phyloP scores from a whole-genome alignment of 805 yeast genomes.

The Candida rishiriensis region DNA sequence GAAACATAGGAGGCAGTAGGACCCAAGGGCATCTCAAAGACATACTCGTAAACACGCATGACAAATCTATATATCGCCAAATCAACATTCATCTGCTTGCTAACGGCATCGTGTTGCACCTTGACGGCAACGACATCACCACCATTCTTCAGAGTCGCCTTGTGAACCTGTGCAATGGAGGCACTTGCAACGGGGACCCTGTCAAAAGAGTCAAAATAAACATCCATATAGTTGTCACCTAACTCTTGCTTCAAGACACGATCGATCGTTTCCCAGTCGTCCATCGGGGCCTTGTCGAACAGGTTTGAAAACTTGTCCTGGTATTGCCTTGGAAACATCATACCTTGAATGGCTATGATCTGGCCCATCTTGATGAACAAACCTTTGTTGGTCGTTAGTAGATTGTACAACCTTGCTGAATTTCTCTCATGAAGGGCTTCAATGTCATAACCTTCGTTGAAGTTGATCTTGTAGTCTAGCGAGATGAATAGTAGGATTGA shows the following conservation, averaged over 20 bases:
- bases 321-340: slow-evolving; percentile 60
- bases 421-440: slow-evolving; percentile 55
- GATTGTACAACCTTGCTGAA: slow-evolving; percentile 44
- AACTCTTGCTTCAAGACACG: slow-evolving; percentile 34
- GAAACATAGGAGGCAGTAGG: slow-evolving; percentile 54
- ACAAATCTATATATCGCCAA: slow-evolving; percentile 50
- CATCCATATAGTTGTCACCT: slow-evolving; percentile 38
- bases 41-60: slow-evolving; percentile 48
- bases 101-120: slow-evolving; percentile 61
- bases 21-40: slow-evolving; percentile 62
- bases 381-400: slow-evolving; percentile 47
- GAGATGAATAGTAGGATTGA: slow-evolving; percentile 48
- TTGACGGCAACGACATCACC: slow-evolving; percentile 60
- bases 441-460: slow-evolving; percentile 41
- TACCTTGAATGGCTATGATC: slow-evolving; percentile 72
- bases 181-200: slow-evolving; percentile 69
- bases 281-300: slow-evolving; percentile 67
- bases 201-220: slow-evolving; percentile 42
- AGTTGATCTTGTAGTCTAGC: slow-evolving; percentile 53
- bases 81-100: slow-evolving; percentile 58
- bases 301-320: slow-evolving; percentile 52
- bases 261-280: slow-evolving; percentile 46
- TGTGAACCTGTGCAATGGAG: slow-evolving; percentile 68
- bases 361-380: slow-evolving; percentile 76
- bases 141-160: slow-evolving; percentile 36